Percentiles rank a stretch among this genome's conserved stretches.
These are phyloP conservation scores for Cymbopogon flexuosus DNA, from an alignment of 202 grass and related monocot species.

Conservation along the genomic window DNA sequence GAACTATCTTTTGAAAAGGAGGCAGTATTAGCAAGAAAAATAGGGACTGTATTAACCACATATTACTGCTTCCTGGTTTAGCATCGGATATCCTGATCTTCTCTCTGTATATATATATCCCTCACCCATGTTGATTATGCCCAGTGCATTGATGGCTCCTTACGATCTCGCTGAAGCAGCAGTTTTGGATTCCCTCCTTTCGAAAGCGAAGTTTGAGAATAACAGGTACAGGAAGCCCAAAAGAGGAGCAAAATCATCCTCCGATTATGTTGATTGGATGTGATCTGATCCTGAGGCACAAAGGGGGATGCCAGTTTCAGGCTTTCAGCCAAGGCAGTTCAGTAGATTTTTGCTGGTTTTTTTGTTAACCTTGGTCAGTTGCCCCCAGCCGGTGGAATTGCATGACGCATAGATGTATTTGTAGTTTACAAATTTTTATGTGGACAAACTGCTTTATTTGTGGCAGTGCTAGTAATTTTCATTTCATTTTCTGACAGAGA, in stretches of 20 bases:
- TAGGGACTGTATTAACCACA: not conserved
- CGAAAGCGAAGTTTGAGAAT: slow-evolving; percentile 76
- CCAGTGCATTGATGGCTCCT: slow-evolving; percentile 53
- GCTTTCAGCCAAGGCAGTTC: not conserved
- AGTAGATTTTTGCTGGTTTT: not conserved
- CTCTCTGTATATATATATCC: not conserved
- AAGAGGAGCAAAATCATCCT: slow-evolving; percentile 46
- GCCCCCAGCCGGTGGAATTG: not conserved
- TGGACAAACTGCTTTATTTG: not conserved
- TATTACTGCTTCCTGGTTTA: not conserved
- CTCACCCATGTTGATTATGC: not conserved
- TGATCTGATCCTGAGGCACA: slow-evolving; percentile 28
- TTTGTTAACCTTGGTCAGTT: not conserved
- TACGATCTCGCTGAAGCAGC: slow-evolving; percentile 60
- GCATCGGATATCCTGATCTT: not conserved
- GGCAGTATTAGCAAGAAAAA: not conserved
- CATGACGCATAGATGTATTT: not conserved
- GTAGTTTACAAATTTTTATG: not conserved
- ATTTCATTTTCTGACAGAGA: not conserved
- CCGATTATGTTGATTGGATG: slow-evolving; percentile 54
- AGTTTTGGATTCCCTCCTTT: slow-evolving; percentile 56
- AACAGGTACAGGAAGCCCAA: slow-evolving; percentile 65
- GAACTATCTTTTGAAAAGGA: not conserved
- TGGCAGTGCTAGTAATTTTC: not conserved
- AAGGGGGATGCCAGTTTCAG: not conserved